Base-by-base conservation (phyloP, 192 early-diverging fungal genomes). In the Entomortierella lignicola region DNA sequence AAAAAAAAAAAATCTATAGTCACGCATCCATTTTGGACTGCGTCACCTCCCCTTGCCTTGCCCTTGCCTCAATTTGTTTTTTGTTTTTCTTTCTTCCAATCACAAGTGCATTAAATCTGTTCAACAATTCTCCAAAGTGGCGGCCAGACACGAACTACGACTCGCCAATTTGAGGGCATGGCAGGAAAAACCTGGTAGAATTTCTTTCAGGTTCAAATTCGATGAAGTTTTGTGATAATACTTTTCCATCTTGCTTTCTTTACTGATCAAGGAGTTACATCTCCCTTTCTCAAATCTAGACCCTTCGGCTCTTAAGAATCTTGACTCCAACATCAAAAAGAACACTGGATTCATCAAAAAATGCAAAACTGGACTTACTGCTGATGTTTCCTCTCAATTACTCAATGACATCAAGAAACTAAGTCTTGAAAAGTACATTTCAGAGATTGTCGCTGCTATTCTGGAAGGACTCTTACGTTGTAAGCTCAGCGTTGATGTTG, bases 271-370 rank as follows among this genome's bases (percentile, higher is more conserved):
- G 44, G 34, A 37, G 4, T 37, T 4, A 5, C 44, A 47, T 27
- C 25, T 13, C 37, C 11, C n/a, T n/a, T 13, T 20, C 8, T 21
- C 25, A 7, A 25, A 26, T 55, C 0, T 77, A 87, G 85, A 87
- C 67, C 64, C 79, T 10, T 66, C 79, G 31, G 64, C 66, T 47
- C 71, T 83, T 48, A 85, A 85, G 64, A 93, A 88, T 51, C 87
- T 99, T 21, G 98, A 99, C 71, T 92, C 94, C 59, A 97, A 94
- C 82, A 94, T 99, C 54, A 99, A 99, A 79, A 98, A 98, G 86
- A 98, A 98, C 82, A 96, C 94, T 7, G 89, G 91, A 18, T 99
- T 99, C 75, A 94, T 98, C 63, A 95, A 95, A 75, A 97, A 97
- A 67, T 99, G 86, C 88, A 94, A 90, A 66, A 80, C 86, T 23